Percentiles rank a stretch among this genome's conserved stretches.
Conservation (phyloP, 2,329 filamentous ascomycete genomes). For the Aureobasidium pullulans region DNA sequence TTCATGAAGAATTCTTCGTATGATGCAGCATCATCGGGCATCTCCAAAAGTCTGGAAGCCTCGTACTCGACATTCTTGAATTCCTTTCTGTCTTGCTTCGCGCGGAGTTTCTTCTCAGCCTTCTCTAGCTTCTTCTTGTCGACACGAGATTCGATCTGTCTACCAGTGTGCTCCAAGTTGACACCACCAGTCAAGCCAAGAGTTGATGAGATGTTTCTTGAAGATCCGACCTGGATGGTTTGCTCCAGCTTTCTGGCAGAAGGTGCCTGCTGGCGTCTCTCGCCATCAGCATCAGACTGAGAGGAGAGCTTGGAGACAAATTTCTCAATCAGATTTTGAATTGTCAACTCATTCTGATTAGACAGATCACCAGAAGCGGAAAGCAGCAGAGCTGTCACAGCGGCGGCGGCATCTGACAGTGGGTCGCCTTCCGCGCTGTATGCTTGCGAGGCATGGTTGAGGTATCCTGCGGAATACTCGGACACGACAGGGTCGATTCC, state of each 20-base stretch:
- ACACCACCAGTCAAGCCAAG: constrained; percentile 78
- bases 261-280: constrained; percentile 63
- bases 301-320: constrained; percentile 78
- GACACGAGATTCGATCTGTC: constrained; percentile 95
- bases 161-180: constrained; percentile 83
- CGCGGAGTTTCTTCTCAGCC: constrained; percentile 92
- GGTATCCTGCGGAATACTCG: constrained; percentile 62
- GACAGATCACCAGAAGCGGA: constrained; percentile 86
- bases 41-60: constrained; percentile 79
- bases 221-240: constrained; percentile 86
- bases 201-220: constrained; percentile 94
- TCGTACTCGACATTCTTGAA: constrained; percentile 99
- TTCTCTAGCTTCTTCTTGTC: constrained; percentile 99
- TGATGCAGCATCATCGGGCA: constrained; percentile 74
- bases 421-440: constrained; percentile 74
- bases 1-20: constrained; percentile 99
- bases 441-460: constrained; percentile 83
- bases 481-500: constrained; percentile 31
- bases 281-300: constrained; percentile 59
- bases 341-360: constrained; percentile 62
- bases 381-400: constrained; percentile 80
- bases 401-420: constrained; percentile 72
- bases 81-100: constrained; percentile 96
- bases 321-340: constrained; percentile 78
- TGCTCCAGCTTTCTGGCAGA: constrained; percentile 82